Evolutionary conservation across 495 filamentous ascomycete genomes (phyloP).

Genomic region (Aspergillus sparsus): DNA sequence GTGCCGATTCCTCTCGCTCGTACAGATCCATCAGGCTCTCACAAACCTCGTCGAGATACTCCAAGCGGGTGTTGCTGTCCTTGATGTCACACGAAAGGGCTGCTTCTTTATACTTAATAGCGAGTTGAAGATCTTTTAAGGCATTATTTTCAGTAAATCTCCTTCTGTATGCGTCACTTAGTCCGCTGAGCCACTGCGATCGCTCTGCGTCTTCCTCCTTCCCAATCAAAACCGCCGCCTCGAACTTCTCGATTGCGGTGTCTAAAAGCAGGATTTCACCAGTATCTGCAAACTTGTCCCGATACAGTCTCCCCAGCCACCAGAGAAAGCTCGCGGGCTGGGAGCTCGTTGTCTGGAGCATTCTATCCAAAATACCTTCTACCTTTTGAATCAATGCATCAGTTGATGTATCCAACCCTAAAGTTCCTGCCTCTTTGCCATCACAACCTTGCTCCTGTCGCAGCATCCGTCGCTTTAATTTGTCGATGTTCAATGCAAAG

Average conservation of each 20-base stretch:
- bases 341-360: background rate
- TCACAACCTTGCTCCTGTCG: background rate
- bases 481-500: background rate
- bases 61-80: background rate
- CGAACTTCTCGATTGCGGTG: background rate
- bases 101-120: background rate
- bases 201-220: background rate
- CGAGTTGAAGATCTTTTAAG: background rate
- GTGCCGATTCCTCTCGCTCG: background rate
- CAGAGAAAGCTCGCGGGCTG: background rate
- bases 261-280: background rate
- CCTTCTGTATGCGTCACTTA: background rate
- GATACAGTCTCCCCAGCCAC: background rate
- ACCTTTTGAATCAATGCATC: background rate
- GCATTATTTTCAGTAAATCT: background rate
- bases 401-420: background rate
- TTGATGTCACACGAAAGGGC: background rate
- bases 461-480: background rate
- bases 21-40: background rate
- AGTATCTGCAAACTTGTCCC: background rate
- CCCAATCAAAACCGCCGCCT: background rate
- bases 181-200: background rate
- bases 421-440: background rate
- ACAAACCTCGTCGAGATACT: background rate
- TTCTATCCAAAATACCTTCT: background rate